Conservation (phyloP, 2,329 filamentous ascomycete genomes). For the Fusarium nelsonii region DNA sequence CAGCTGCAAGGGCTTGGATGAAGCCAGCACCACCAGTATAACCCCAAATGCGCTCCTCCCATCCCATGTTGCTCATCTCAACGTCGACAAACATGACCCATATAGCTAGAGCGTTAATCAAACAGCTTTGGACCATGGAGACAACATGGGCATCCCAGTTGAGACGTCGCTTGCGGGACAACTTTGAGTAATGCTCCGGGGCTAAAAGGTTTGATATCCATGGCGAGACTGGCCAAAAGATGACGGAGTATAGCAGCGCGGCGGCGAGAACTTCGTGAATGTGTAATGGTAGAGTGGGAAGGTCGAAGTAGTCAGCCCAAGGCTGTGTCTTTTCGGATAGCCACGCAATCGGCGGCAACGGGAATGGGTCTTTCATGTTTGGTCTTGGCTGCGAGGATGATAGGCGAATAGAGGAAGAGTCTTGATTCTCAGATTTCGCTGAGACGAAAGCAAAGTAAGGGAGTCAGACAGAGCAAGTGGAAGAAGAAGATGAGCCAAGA, state of each 20-base stretch:
- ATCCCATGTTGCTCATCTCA: slow-evolving; percentile 74
- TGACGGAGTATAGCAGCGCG: slow-evolving; percentile 75
- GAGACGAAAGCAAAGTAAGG: not conserved
- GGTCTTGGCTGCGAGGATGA: not conserved
- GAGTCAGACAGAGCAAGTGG: not conserved
- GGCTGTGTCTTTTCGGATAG: slow-evolving; percentile 70
- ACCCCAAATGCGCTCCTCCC: slow-evolving; percentile 78
- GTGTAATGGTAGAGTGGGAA: slow-evolving; percentile 79
- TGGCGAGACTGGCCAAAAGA: slow-evolving; percentile 76
- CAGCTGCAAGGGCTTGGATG: slow-evolving; percentile 80
- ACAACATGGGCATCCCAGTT: slow-evolving; percentile 92
- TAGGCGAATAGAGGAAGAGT: not conserved
- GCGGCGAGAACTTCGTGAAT: slow-evolving; percentile 80
- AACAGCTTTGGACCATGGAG: slow-evolving; percentile 79
- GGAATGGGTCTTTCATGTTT: slow-evolving; percentile 80
- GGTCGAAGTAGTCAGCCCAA: slow-evolving; percentile 69
- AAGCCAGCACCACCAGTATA: slow-evolving; percentile 79
- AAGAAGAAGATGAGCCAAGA: not conserved
- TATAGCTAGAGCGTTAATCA: slow-evolving; percentile 79
- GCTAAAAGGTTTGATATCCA: slow-evolving; percentile 72
- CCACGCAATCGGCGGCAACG: slow-evolving; percentile 70
- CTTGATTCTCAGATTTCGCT: not conserved
- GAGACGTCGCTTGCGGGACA: slow-evolving; percentile 70
- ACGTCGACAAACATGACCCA: slow-evolving; percentile 78
- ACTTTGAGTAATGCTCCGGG: slow-evolving; percentile 73